Conservation (phyloP, 2,329 filamentous ascomycete species). For the Neurospora sp. region DNA sequence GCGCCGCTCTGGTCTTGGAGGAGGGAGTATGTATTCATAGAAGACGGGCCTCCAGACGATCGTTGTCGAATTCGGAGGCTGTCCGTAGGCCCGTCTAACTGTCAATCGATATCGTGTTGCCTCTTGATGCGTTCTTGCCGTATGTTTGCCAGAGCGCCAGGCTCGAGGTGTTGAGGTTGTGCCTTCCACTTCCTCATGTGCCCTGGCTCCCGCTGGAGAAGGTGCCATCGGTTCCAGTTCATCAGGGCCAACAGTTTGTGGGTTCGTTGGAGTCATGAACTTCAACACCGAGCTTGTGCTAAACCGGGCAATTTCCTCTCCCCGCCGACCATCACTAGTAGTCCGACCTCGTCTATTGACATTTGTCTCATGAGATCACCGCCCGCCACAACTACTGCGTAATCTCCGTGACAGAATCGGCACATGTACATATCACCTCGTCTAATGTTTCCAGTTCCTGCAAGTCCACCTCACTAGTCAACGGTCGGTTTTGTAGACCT, state of each 20-base stretch:
- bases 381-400: neutral
- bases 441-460: neutral
- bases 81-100: slow-evolving; percentile 60
- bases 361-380: neutral
- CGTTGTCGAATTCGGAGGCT: slow-evolving; percentile 33
- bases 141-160: neutral
- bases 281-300: neutral
- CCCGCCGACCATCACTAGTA: no score
- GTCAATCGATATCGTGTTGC: slow-evolving; percentile 98
- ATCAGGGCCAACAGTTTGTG: neutral
- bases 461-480: neutral
- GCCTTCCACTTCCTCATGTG: neutral
- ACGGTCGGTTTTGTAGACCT: no score
- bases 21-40: slow-evolving; percentile 33
- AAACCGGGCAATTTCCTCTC: neutral
- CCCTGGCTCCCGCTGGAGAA: neutral
- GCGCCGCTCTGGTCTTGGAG: slow-evolving; percentile 20
- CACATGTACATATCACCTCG: neutral
- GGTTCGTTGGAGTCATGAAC: neutral
- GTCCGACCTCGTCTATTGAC: neutral
- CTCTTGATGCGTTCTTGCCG: slow-evolving; percentile 70
- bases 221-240: neutral
- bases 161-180: neutral
- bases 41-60: slow-evolving; percentile 53
- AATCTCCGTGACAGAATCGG: neutral